Evolutionary conservation across 78 protist species (phyloP), one percentile per base, ranked within the genome.

Genomic region (slime mould (Dictyostelium discoideum)): DNA sequence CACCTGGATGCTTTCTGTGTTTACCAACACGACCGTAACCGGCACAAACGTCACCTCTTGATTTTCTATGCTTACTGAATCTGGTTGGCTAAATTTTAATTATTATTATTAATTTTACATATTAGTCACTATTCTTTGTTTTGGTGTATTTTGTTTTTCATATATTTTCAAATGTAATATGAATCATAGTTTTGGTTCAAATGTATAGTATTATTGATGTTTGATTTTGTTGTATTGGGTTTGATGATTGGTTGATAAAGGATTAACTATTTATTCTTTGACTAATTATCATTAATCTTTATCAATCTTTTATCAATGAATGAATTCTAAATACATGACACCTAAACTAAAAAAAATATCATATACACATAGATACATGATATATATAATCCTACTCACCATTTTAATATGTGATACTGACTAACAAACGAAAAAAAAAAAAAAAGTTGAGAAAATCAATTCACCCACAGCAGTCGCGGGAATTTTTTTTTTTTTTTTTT

Each of bases 1-100:
- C 99, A 9, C 98, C 97, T 78, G 99, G 99, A 79, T 99, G 99
- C 97, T 99, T 98, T 81, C 99, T 95, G 99, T 99, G 99, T 98
- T 99, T 99, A 81, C 99, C 99, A 65, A 93, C 90, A 93, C 96
- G 96, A 85, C 96, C 96, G 87, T 93, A 87, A 87, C 96, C 96
- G 87, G 92, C 96, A 89, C 93, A 93, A 83, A 93, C 96, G 86
- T 85, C 90, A 67, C 96, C 96, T 85, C 96, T 85, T 48, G 92
- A 50, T 80, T 93, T 93, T 93, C 96, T 93, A 85, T 93, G 92
- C 77, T 93, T 93, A 29, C 84, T 60, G 67, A 93, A 83, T 73
- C 96, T 85, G 79, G 96, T 93, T 69, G 96, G 92, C 96, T 93
- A 85, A 32, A 40, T 6, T 1, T 63, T n/a, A 0, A 4, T n/a